Percentiles rank a stretch among this genome's conserved stretches.
Conservation (phyloP, 306 rosid species). For the Cucumis hystrix region DNA sequence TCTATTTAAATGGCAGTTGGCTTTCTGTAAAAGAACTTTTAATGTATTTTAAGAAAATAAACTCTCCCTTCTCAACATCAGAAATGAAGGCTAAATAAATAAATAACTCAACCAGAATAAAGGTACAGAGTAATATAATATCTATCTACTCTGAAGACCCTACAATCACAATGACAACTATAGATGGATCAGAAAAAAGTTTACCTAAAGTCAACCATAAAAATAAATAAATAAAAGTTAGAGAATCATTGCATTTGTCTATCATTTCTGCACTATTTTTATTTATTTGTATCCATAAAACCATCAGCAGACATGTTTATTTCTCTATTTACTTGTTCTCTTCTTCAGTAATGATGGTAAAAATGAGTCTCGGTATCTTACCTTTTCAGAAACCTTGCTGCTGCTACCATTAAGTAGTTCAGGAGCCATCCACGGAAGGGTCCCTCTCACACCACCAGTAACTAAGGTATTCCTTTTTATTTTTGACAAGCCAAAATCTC, state of each 20-base stretch:
- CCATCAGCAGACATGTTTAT: not conserved
- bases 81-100: not conserved
- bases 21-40: no score
- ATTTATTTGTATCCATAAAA: not conserved
- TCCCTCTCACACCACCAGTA: constrained; percentile 82
- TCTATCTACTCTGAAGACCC: not conserved
- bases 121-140: not conserved
- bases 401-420: constrained; percentile 82
- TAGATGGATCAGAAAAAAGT: not conserved
- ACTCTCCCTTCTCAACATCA: no score
- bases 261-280: not conserved
- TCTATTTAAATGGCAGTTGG: no score
- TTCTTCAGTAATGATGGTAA: not conserved
- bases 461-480: constrained; percentile 75
- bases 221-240: not conserved
- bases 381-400: constrained; percentile 90
- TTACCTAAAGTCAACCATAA: not conserved
- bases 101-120: not conserved
- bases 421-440: constrained; percentile 97
- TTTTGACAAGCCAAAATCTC: constrained; percentile 89
- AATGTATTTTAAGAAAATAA: no score
- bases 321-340: not conserved
- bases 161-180: not conserved
- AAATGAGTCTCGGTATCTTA: constrained; percentile 6
- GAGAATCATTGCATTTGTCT: not conserved